Base-by-base conservation (phyloP, 257 asterid species). In the Gentiana macrophylla region DNA sequence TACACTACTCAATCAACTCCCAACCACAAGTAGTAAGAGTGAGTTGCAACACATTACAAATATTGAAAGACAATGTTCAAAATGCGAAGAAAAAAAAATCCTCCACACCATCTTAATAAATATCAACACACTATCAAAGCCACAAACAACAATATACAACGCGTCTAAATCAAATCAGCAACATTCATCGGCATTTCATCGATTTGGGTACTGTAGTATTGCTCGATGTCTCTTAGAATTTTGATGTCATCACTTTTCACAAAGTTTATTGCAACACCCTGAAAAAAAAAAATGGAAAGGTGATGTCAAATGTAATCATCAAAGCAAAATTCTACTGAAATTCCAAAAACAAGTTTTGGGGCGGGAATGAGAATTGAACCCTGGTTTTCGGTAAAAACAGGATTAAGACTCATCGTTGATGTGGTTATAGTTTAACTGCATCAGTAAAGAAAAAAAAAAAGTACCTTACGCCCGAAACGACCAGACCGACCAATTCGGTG, bases 151-250 rank as follows among this genome's bases (percentile, higher is more conserved):
- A 11, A 24, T 35, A 10, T 43, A 37, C 2, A 35, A 3, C 6
- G 6, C 55, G 24, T 15, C 50, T 53, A 66, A 43, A 91, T 82
- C 49, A 91, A 67, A 78, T 91, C 98, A 32, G 96, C 96, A 46
- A 91, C 96, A 41, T 91, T 91, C 98, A 86, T 91, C 10, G 98
- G 98, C 96, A 86, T 91, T 79, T 91, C 96, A 65, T 91, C 98
- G 0, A 86, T 91, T 70, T 91, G 98, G 6, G 98, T 91, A 66
- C 95, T 91, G 75, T 84, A 91, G 72, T 91, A 87, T 62, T 87
- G 96, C 78, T 91, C 96, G 50, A 91, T 87, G 56, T 86, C 98
- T 71, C 98, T 76, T 50, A 87, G 72, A 62, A 91, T 91, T 65
- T 91, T 91, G 79, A 86, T 91, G 72, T 91, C 96, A 33, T 84